Evolutionary conservation across 345 rosid genomes (phyloP).

Genomic region (Citrus unshiu): DNA sequence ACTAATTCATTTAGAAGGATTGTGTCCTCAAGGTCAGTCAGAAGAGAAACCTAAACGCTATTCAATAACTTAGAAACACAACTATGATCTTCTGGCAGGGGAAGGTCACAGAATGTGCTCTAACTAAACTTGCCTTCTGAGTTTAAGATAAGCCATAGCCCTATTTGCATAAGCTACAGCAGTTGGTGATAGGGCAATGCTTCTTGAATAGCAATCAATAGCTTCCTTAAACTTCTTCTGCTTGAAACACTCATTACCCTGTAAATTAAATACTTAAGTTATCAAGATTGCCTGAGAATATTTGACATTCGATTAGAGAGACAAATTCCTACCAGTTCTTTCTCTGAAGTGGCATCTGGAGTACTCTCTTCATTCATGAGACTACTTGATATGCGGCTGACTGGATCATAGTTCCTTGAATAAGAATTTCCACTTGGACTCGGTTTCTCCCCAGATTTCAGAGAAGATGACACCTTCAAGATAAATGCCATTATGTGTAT

Average conservation of each 20-base stretch:
- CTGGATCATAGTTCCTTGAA: conserved; percentile 32
- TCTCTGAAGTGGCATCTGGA: conserved; percentile 79
- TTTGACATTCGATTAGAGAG: background rate
- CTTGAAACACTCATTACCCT: conserved; percentile 90
- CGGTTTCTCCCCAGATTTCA: conserved; percentile 27
- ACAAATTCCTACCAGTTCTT: conserved; percentile 53
- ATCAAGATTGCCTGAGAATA: background rate
- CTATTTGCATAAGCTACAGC: conserved; percentile 88
- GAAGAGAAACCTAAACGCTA: background rate
- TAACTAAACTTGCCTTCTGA: conserved; percentile 46
- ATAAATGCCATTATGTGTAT: background rate
- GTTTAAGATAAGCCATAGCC: conserved; percentile 90
- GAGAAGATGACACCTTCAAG: conserved; percentile 16
- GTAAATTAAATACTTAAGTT: conserved; percentile 4
- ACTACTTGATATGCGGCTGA: conserved; percentile 39
- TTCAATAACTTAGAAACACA: background rate
- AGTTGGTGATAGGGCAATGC: conserved; percentile 82
- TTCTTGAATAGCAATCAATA: conserved; percentile 81
- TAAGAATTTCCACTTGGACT: conserved; percentile 27
- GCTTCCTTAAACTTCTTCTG: conserved; percentile 82
- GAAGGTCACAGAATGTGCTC: background rate
- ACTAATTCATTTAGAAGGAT: background rate
- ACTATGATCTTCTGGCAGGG: background rate
- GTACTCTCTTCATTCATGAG: conserved; percentile 34
- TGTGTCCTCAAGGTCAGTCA: background rate